Evolutionary conservation across 1,284 basidiomycete species (phyloP), one percentile per base, ranked within the genome.

Genomic region (Sporisorium graminicola): DNA sequence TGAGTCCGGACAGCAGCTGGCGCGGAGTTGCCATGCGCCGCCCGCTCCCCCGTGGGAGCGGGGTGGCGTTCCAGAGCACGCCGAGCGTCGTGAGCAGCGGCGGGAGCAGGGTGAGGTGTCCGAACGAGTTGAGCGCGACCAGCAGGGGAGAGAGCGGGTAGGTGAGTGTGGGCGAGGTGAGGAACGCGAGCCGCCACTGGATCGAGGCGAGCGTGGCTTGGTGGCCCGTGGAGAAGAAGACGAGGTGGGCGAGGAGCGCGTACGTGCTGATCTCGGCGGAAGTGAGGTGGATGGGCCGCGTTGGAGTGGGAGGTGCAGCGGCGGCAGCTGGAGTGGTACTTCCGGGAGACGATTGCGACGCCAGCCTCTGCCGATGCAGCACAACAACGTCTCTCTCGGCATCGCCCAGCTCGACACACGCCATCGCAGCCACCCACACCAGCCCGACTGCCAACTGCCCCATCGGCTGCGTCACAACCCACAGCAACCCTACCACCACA

Each of bases 131-230:
- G 71, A 93, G 85, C 2, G 90, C 83, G 5, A 96, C 92, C n/a
- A 94, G 90, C 1, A 92, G 49, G 0, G 92, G 92, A 0, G 94
- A 92, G 80, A 90, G 90, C 0, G 92, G 91, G 85, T 94, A 94
- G 12, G 87, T 88, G 49, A 95, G 88, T 0, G 87, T 90, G 0
- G 90, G 86, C 89, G 86, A 71, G 49, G 81, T 82, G 77, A 90
- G 85, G 86, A 98, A 99, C 0, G 93, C 95, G 0, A 92, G 87
- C 85, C 98, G 96, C 97, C 97, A 99, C 82, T 99, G 95, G 61
- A 99, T 91, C 9, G 93, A 92, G 0, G 94, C 89, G 46, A 99
- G 89, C 0, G 92, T 92, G 0, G 94, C 90, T 86, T 98, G 95
- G 83, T 99, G 96, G 1, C 96, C 96, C 0, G 95, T 97, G 0